These are phyloP conservation scores for Starmera caribaea DNA, from an alignment of 805 yeast species.

Conservation along the genomic window DNA sequence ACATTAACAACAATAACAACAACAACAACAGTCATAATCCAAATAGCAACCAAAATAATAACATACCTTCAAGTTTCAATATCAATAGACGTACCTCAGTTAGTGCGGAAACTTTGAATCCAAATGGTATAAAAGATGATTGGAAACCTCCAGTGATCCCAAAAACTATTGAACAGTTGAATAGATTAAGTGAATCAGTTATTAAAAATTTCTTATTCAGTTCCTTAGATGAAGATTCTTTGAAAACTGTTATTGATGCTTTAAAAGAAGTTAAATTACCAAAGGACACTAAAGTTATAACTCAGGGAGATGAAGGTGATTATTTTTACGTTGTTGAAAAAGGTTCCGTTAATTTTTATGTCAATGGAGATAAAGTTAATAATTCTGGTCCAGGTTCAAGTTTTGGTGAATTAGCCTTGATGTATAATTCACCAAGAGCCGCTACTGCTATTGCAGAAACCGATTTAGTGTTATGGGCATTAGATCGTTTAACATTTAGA, in stretches of 20 bases:
- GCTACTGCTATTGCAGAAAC: constrained; percentile 78
- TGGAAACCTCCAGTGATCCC: constrained; percentile 70
- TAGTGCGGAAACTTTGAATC: constrained; percentile 80
- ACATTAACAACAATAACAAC: neutral
- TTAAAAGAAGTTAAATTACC: constrained; percentile 60
- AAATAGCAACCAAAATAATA: constrained; percentile 13
- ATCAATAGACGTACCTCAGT: constrained; percentile 85
- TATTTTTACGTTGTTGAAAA: constrained; percentile 78
- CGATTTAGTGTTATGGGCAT: constrained; percentile 77
- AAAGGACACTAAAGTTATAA: constrained; percentile 58
- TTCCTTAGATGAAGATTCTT: constrained; percentile 69
- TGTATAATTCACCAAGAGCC: constrained; percentile 97
- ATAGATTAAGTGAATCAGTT: constrained; percentile 60
- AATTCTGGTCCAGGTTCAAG: constrained; percentile 80
- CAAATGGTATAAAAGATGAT: constrained; percentile 51
- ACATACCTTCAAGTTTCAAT: constrained; percentile 53
- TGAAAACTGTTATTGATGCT: constrained; percentile 74
- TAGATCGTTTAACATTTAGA: constrained; percentile 89
- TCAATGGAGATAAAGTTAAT: constrained; percentile 55
- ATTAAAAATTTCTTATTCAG: constrained; percentile 78
- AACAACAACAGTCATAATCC: constrained; percentile 1
- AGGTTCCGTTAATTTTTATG: constrained; percentile 77
- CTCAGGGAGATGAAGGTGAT: constrained; percentile 93
- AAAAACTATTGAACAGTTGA: constrained; percentile 52
- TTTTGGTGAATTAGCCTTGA: constrained; percentile 93